A percentile compares a stretch with the other conserved stretches of the same genome.
Conservation (phyloP, 352 stramenopile genomes). For the Phytophthora melonis region DNA sequence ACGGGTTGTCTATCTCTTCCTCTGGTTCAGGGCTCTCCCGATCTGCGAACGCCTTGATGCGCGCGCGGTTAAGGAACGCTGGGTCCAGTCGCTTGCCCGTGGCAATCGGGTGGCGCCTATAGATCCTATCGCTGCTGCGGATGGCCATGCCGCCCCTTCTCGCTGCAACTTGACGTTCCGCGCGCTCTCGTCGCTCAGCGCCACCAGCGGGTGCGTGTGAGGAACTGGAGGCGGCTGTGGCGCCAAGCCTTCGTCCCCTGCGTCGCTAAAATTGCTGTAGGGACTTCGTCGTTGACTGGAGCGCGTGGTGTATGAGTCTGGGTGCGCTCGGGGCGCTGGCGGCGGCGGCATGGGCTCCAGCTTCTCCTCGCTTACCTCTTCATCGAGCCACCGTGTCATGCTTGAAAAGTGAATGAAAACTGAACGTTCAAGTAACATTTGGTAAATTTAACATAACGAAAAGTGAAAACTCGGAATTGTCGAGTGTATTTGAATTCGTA, state of each 20-base stretch:
- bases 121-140: constrained; percentile 20
- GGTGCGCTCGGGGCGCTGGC: constrained; percentile 48
- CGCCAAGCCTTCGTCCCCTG: constrained; percentile 37
- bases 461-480: too few species aligned
- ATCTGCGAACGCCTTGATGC: constrained; percentile 47
- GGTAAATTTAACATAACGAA: too few species aligned
- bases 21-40: constrained; percentile 18
- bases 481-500: too few species aligned
- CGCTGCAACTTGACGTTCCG: constrained; percentile 36
- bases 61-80: constrained; percentile 62
- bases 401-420: too few species aligned
- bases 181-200: constrained; percentile 37
- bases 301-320: constrained; percentile 18
- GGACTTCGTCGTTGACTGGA: neutral
- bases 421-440: too few species aligned
- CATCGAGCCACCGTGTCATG: constrained; percentile 22
- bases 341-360: constrained; percentile 65
- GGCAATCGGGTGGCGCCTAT: constrained; percentile 12
- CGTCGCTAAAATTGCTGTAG: constrained; percentile 1
- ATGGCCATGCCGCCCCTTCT: constrained; percentile 27
- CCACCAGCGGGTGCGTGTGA: constrained; percentile 62
- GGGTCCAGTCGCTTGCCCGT: constrained; percentile 54
- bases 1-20: constrained; percentile 18
- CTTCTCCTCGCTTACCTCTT: constrained; percentile 43
- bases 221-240: constrained; percentile 55